Conservation (phyloP, 352 stramenopile species). For the Phytopythium helicoides region DNA sequence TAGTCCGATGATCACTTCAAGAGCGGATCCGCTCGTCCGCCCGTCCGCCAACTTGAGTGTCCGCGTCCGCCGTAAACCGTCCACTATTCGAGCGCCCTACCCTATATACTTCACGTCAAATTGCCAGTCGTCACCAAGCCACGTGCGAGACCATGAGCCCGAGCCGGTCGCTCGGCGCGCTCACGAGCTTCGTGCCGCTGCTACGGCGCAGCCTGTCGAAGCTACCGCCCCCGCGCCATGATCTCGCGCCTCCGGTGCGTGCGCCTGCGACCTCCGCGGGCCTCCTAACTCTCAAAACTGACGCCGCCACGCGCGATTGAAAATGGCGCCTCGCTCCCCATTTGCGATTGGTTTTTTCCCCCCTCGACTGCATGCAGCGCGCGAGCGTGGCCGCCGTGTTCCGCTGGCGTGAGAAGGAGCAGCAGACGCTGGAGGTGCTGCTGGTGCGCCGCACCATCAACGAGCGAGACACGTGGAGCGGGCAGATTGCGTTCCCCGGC, state of each 20-base stretch:
- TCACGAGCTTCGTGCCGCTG: slow-evolving; percentile 46
- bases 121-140: slow-evolving; percentile 13
- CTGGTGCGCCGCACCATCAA: slow-evolving; percentile 78
- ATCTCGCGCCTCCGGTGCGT: slow-evolving; percentile 32
- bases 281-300: too few species aligned
- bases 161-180: too few species aligned
- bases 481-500: slow-evolving; percentile 79
- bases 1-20: too few species aligned
- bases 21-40: slow-evolving; percentile 1
- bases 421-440: slow-evolving; percentile 64
- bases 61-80: neutral
- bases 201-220: slow-evolving; percentile 56
- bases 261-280: neutral
- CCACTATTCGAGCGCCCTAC: neutral
- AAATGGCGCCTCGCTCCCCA: too few species aligned
- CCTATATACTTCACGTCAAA: neutral
- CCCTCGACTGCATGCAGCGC: slow-evolving; percentile 36
- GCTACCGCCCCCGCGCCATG: slow-evolving; percentile 23
- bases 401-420: slow-evolving; percentile 68
- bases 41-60: slow-evolving; percentile 3
- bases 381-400: slow-evolving; percentile 81
- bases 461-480: slow-evolving; percentile 76
- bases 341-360: too few species aligned
- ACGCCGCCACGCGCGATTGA: too few species aligned
- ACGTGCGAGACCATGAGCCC: slow-evolving; percentile 8